Base-by-base conservation (phyloP, 2,329 filamentous ascomycete genomes). In the Paramyrothecium sp. region DNA sequence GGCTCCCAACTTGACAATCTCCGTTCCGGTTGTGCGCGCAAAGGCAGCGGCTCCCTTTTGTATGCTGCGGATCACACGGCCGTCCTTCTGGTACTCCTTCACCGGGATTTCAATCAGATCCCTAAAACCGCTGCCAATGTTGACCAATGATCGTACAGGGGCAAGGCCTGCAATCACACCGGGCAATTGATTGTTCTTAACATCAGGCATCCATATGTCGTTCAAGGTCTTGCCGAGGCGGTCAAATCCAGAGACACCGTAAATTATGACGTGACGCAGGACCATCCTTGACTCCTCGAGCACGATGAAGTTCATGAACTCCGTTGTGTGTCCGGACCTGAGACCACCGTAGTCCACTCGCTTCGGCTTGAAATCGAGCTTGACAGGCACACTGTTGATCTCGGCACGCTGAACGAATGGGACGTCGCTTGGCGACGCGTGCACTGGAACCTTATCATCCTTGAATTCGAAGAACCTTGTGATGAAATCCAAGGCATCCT, bases 281-380 rank as follows among this genome's bases (percentile, higher is more conserved):
- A 89, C 85, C 82, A 99, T 90, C 59, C 94, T 88, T 2, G 95
- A 88, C 62, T 91, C 89, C 64, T 99, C 95, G 1, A 99, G 84
- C 16, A 94, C 90, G 62, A 99, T 84, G 70, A 99, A 97, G 72
- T 99, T 99, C 93, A 98, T 98, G 68, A 99, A 96, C 71, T 99
- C 95, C 0, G 92, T 96, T 1, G 95, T 98, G 63, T 91, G 92
- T 2, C 95, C 95, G 1, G 95, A 97, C 23, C 93, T 88, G 3
- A 99, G 83, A 3, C 93, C 93, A 0, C 88, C 91, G 65, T 99
- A 99, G 72, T 99, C 94, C 19, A 99, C 91, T n/a, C 92, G 87
- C 74, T 99, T 98, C 10, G 95, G 95, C 72, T 99, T 99, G 77
- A 99, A 99, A 73, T 99, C 95, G 3, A 87, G 85, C 67, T 90